Conservation (phyloP, 352 stramenopile species). For the Saprolegnia diclina region DNA sequence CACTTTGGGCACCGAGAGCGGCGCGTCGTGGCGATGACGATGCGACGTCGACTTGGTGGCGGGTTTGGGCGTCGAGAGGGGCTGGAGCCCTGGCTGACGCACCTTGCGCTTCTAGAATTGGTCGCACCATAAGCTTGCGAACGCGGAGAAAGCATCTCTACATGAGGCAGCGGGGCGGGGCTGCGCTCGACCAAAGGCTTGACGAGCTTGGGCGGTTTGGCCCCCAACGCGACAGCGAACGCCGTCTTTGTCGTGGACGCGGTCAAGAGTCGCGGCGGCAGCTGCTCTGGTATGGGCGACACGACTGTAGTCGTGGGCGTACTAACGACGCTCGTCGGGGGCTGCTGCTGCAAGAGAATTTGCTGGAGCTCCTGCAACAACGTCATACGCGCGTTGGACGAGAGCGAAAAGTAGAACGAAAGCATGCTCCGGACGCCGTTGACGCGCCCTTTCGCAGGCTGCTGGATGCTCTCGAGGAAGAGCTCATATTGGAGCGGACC, state of each 20-base stretch:
- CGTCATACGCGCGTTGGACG: neutral
- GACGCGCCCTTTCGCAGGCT: neutral
- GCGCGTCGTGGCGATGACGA: too few species aligned
- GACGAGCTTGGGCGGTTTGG: too few species aligned
- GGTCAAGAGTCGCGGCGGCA: neutral
- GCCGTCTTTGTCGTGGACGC: neutral
- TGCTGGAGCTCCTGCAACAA: constrained; percentile 8
- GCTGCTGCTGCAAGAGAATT: neutral
- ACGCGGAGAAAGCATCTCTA: neutral
- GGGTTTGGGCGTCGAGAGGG: neutral
- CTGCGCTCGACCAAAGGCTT: too few species aligned
- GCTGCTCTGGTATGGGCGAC: neutral
- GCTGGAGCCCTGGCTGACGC: neutral
- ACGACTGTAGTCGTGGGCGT: too few species aligned
- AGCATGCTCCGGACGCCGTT: neutral
- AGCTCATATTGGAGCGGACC: neutral
- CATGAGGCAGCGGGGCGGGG: too few species aligned
- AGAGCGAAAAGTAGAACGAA: constrained; percentile 1
- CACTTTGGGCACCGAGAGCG: neutral
- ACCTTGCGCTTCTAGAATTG: constrained; percentile 12
- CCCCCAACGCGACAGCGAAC: neutral
- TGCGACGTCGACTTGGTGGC: neutral
- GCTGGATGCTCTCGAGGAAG: constrained; percentile 3
- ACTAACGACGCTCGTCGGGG: too few species aligned
- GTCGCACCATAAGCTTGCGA: neutral